Conservation (phyloP, 176 grass and related monocot genomes). For the Zea mays region Zm-B73-REFERENCE-NAM-5.0 NC_050103.1:69896001-69896500, state of each 20-base stretch:
- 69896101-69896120: background rate
- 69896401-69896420: no score
- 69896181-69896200: conserved; percentile 59
- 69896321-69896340: no score
- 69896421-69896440: no score
- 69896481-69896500: no score
- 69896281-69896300: conserved; percentile 14
- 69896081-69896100: conserved; percentile 10
- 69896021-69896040: conserved; percentile 12
- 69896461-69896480: no score
- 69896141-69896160: no score
- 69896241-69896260: conserved; percentile 7
- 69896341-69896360: no score
- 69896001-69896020: conserved; percentile 34
- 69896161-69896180: no score
- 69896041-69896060: conserved; percentile 27
- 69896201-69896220: conserved; percentile 53
- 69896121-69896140: conserved; percentile 34
- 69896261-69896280: background rate
- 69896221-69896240: conserved; percentile 35
- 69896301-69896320: no score
- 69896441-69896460: no score
- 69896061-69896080: conserved; percentile 38
- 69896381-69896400: no score
- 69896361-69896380: no score